These are phyloP conservation scores for Coprinellus micaceus DNA, from an alignment of 768 basidiomycete genomes.

Conservation along the genomic window DNA sequence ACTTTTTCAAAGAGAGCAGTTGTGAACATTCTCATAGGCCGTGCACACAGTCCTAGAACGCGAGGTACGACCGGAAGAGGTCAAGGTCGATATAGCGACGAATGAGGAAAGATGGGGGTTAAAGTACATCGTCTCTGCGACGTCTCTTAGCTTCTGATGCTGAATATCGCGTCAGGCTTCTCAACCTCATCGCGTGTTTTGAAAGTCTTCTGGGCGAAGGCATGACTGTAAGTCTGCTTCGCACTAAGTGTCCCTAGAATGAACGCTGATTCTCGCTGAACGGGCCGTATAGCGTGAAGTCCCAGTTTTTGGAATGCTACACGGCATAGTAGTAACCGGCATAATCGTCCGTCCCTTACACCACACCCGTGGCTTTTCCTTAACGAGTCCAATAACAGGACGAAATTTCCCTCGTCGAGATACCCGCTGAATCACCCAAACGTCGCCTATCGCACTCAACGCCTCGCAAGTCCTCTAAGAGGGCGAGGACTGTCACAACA, in stretches of 20 bases:
- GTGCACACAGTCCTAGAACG: conserved; percentile 77
- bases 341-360: conserved; percentile 55
- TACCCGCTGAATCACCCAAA: neutral
- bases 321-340: conserved; percentile 63
- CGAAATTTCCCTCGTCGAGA: neutral
- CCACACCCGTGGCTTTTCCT: neutral
- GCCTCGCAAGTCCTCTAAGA: neutral
- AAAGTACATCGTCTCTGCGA: conserved; percentile 41
- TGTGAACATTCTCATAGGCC: conserved; percentile 35
- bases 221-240: conserved; percentile 47
- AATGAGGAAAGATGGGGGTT: conserved; percentile 78
- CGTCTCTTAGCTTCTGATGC: neutral
- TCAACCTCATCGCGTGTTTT: conserved; percentile 71
- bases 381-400: neutral
- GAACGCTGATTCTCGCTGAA: too few species aligned
- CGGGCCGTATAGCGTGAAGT: conserved; percentile 88
- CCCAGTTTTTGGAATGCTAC: conserved; percentile 75
- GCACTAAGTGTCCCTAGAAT: too few species aligned
- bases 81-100: conserved; percentile 47
- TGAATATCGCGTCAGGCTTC: conserved; percentile 41
- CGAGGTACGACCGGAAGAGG: conserved; percentile 58
- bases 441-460: neutral
- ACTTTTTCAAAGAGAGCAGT: neutral
- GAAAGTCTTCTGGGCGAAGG: conserved; percentile 45
- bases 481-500: neutral